These are phyloP conservation scores for Fusarium mexicanum DNA, from an alignment of 2,329 filamentous ascomycete genomes.

Conservation along the genomic window DNA sequence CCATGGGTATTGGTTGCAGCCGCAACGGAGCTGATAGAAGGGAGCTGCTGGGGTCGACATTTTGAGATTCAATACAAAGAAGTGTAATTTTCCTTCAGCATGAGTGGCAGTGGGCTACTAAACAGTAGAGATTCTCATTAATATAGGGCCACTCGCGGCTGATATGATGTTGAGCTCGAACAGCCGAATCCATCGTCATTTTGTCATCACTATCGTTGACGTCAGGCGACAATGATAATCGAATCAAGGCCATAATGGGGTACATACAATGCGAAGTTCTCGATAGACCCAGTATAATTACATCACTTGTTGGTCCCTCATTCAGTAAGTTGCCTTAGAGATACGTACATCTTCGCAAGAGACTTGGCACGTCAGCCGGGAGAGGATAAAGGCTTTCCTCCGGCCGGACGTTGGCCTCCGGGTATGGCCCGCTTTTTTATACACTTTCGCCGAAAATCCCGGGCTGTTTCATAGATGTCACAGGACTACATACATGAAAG, in stretches of 20 bases:
- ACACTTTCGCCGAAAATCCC: not conserved
- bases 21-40: slow-evolving; percentile 58
- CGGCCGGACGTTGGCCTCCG: slow-evolving; percentile 22
- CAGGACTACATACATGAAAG: not conserved
- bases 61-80: not conserved
- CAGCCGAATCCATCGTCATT: slow-evolving; percentile 19
- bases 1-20: slow-evolving; percentile 73
- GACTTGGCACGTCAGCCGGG: slow-evolving; percentile 9
- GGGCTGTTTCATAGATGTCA: not conserved
- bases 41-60: slow-evolving; percentile 39
- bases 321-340: not conserved
- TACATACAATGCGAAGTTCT: not conserved
- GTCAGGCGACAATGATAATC: slow-evolving; percentile 25
- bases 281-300: slow-evolving; percentile 27
- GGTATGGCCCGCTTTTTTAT: not conserved
- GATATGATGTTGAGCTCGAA: not conserved
- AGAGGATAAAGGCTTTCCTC: not conserved
- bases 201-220: slow-evolving; percentile 41
- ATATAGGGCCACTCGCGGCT: not conserved
- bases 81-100: not conserved
- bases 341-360: slow-evolving; percentile 2
- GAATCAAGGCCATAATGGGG: not conserved
- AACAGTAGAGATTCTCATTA: not conserved
- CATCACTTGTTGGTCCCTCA: slow-evolving; percentile 11
- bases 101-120: too few species aligned